A percentile compares a stretch with the other conserved stretches of the same genome.
Conservation (phyloP, 2,329 filamentous ascomycete genomes). For the Cytospora schulzeri region DNA sequence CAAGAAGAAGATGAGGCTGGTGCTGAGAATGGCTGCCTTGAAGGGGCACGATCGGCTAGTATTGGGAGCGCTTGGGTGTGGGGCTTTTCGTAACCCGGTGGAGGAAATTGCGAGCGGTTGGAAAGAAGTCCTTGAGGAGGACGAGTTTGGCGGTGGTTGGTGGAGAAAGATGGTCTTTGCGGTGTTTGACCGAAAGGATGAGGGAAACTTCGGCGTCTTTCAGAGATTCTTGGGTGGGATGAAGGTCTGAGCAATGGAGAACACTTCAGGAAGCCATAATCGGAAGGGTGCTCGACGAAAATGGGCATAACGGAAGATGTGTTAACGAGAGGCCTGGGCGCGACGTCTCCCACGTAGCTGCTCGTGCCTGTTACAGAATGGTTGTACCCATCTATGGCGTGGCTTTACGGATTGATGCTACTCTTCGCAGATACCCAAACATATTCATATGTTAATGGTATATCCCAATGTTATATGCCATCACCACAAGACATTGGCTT, state of each 20-base stretch:
- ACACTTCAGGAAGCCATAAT: background rate
- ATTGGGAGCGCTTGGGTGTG: constrained; percentile 69
- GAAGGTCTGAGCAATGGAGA: constrained; percentile 31
- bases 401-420: background rate
- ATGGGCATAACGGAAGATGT: background rate
- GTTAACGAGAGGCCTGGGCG: background rate
- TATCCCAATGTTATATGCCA: background rate
- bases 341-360: background rate
- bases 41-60: constrained; percentile 61
- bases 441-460: background rate
- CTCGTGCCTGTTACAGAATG: background rate
- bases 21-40: constrained; percentile 58
- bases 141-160: constrained; percentile 64
- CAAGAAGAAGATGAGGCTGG: constrained; percentile 64
- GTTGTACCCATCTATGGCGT: background rate
- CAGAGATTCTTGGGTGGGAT: constrained; percentile 41
- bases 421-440: background rate
- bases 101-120: constrained; percentile 63
- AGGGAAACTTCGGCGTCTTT: constrained; percentile 55
- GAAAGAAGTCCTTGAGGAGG: constrained; percentile 59
- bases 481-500: background rate
- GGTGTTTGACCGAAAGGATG: constrained; percentile 48
- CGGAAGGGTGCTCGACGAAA: background rate
- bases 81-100: constrained; percentile 64
- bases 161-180: constrained; percentile 68